Conservation (phyloP, 2,329 filamentous ascomycete species). For the Phaeosphaeriaceae sp. region DNA sequence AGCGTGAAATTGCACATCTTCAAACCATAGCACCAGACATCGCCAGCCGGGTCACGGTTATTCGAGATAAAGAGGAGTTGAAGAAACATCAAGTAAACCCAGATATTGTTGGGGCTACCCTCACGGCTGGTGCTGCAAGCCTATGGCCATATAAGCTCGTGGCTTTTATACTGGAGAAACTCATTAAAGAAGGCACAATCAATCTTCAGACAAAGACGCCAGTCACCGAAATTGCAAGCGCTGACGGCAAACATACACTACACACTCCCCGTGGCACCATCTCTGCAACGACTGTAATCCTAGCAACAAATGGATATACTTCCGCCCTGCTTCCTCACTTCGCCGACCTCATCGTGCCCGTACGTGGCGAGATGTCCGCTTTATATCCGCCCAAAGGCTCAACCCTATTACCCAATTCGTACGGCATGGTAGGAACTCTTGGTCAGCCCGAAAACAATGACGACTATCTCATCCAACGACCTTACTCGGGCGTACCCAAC, state of each 20-base stretch:
- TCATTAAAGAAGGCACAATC: conserved; percentile 60
- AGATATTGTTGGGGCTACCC: conserved; percentile 66
- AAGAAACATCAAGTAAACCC: conserved; percentile 56
- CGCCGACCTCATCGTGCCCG: conserved; percentile 75
- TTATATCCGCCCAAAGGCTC: conserved; percentile 62
- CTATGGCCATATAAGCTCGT: conserved; percentile 89
- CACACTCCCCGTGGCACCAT: conserved; percentile 74
- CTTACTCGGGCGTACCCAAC: conserved; percentile 51
- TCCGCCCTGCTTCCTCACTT: conserved; percentile 75
- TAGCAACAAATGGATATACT: conserved; percentile 86
- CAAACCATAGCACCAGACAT: conserved; percentile 63
- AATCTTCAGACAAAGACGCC: conserved; percentile 80
- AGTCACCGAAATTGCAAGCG: conserved; percentile 51
- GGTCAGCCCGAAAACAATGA: conserved; percentile 60
- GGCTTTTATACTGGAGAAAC: conserved; percentile 69
- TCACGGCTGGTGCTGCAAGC: conserved; percentile 69
- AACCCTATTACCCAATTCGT: conserved; percentile 62
- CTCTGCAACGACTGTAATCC: conserved; percentile 67
- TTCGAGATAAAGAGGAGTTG: conserved; percentile 54
- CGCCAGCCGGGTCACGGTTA: conserved; percentile 49
- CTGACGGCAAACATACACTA: conserved; percentile 61
- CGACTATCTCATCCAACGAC: conserved; percentile 77
- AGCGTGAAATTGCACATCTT: conserved; percentile 60
- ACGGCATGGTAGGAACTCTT: conserved; percentile 66
- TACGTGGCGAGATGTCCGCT: conserved; percentile 74